Percentiles rank a stretch among this genome's conserved stretches.
Evolutionary conservation across 2,329 filamentous ascomycete species (phyloP).

Genomic region (Thielaviopsis populi): DNA sequence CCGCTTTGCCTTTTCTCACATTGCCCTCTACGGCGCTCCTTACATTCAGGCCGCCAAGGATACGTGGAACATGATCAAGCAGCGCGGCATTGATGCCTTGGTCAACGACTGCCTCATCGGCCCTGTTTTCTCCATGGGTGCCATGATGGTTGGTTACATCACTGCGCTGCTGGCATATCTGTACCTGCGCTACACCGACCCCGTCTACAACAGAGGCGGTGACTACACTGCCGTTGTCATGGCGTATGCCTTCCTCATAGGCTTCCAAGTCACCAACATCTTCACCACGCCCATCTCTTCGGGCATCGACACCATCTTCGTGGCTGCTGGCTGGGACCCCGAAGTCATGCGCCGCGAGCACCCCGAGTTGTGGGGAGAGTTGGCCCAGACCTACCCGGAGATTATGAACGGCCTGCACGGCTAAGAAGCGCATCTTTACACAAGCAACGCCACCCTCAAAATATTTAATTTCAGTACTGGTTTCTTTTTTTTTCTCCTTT

Average conservation of each 20-base stretch:
- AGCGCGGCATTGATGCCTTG: conserved; percentile 79
- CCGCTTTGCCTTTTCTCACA: conserved; percentile 82
- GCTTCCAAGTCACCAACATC: conserved; percentile 75
- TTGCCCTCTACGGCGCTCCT: conserved; percentile 79
- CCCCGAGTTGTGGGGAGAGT: conserved; percentile 61
- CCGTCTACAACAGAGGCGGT: conserved; percentile 54
- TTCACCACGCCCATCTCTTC: conserved; percentile 79
- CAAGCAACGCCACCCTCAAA: neutral
- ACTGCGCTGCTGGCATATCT: conserved; percentile 71
- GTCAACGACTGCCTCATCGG: conserved; percentile 77
- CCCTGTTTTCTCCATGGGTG: conserved; percentile 60
- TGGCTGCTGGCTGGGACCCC: conserved; percentile 55
- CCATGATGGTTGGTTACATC: conserved; percentile 68
- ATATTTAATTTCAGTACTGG: neutral
- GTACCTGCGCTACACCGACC: conserved; percentile 73
- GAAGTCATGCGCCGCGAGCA: conserved; percentile 68
- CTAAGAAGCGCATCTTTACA: conserved; percentile 20
- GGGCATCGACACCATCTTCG: conserved; percentile 86
- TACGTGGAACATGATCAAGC: conserved; percentile 82
- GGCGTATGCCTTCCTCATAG: conserved; percentile 77
- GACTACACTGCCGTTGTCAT: conserved; percentile 63
- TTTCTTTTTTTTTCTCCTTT: neutral
- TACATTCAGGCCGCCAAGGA: conserved; percentile 80
- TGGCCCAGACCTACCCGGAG: conserved; percentile 70
- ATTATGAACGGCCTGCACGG: conserved; percentile 65